Percentiles rank a stretch among this genome's conserved stretches.
Conservation (phyloP, 441 rosid genomes). For the Raphanus hybrid region DNA sequence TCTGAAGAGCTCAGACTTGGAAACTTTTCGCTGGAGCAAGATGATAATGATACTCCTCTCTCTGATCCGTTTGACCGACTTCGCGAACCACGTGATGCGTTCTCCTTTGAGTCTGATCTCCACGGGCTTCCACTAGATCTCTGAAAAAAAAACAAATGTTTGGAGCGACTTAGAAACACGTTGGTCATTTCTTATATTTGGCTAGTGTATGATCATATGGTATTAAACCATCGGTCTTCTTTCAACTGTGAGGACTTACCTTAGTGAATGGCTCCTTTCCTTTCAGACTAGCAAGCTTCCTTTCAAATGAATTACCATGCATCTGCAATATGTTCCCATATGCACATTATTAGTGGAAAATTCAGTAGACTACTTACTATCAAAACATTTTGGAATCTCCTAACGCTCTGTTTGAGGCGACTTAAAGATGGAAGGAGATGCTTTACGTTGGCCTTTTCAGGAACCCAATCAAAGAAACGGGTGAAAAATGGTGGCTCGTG, state of each 20-base stretch:
- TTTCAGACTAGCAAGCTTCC: conserved; percentile 79
- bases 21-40: conserved; percentile 44
- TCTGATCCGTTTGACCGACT: conserved; percentile 63
- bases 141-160: conserved; percentile 42
- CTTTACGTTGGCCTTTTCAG: conserved; percentile 67
- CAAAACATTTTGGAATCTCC: not conserved
- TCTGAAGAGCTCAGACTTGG: conserved; percentile 48
- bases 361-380: conserved; percentile 12
- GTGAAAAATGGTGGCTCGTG: conserved; percentile 83
- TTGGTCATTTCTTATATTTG: conserved; percentile 10
- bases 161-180: conserved; percentile 17
- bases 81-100: conserved; percentile 56
- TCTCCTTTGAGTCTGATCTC: conserved; percentile 53
- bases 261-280: conserved; percentile 48
- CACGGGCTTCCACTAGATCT: conserved; percentile 53
- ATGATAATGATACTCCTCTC: conserved; percentile 53
- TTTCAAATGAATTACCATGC: conserved; percentile 91
- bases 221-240: not conserved
- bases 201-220: not conserved
- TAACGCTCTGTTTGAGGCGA: not conserved
- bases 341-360: conserved; percentile 12
- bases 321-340: conserved; percentile 47
- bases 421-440: conserved; percentile 1
- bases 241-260: conserved; percentile 19
- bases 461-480: conserved; percentile 82